phyloP scores from a whole-genome alignment of 2,329 filamentous ascomycete genomes.

The Aspergillus floridensis region DNA sequence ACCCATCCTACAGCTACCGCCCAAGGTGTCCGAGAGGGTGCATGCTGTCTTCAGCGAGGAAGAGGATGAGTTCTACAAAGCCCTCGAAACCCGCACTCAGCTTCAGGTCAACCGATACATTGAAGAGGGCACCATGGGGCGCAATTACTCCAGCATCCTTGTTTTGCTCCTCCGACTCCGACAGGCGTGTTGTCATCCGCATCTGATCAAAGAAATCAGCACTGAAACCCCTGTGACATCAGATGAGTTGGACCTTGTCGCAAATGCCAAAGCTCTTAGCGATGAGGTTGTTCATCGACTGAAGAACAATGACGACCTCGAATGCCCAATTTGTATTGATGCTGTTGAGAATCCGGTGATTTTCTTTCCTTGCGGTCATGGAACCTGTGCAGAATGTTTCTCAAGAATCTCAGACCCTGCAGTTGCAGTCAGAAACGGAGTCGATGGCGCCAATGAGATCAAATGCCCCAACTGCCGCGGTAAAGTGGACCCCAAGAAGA shows the following conservation, averaged over 20 bases:
- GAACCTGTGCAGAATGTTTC: conserved; percentile 74
- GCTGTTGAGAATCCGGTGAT: conserved; percentile 70
- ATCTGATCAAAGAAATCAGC: conserved; percentile 66
- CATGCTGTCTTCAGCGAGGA: conserved; percentile 66
- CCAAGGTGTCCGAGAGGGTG: conserved; percentile 60
- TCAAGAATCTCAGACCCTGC: conserved; percentile 64
- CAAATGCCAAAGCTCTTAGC: conserved; percentile 61
- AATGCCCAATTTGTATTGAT: conserved; percentile 83
- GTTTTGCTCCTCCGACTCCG: conserved; percentile 77
- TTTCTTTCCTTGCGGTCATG: conserved; percentile 79
- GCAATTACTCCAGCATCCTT: conserved; percentile 75
- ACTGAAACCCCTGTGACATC: conserved; percentile 49
- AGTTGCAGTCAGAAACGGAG: conserved; percentile 57
- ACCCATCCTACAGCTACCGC: conserved; percentile 68
- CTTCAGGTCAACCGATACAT: conserved; percentile 76
- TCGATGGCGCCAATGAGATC: conserved; percentile 52
- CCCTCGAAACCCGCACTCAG: conserved; percentile 65
- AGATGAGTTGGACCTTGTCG: conserved; percentile 56
- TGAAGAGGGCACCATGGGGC: conserved; percentile 63
- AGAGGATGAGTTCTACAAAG: conserved; percentile 63
- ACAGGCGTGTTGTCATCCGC: conserved; percentile 76
- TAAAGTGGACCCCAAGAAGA: conserved; percentile 61
- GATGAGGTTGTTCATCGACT: conserved; percentile 65
- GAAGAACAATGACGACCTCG: conserved; percentile 60
- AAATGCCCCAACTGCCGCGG: conserved; percentile 77